phyloP scores from a whole-genome alignment of 345 rosid species.

The Sonneratia caseolaris region DNA sequence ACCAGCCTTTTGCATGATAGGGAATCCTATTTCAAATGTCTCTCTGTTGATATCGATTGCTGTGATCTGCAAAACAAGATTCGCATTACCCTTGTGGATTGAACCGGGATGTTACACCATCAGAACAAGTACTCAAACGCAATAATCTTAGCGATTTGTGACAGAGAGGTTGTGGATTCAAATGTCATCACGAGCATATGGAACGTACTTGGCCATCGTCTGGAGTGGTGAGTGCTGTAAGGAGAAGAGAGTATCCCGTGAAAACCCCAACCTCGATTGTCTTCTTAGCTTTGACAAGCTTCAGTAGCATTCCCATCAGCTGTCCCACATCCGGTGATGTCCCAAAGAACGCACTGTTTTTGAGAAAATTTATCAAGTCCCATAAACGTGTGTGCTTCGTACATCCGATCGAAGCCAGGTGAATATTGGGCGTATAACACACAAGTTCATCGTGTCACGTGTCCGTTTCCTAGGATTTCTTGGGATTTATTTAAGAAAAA shows the following conservation, averaged over 20 bases:
- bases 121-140: too few species aligned
- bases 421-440: too few species aligned
- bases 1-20: conserved; percentile 27
- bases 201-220: conserved; percentile 46
- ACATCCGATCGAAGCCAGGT: too few species aligned
- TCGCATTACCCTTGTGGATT: too few species aligned
- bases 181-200: too few species aligned
- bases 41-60: conserved; percentile 26
- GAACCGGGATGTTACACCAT: too few species aligned
- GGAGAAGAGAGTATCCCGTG: conserved; percentile 85
- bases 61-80: conserved; percentile 1
- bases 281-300: conserved; percentile 43
- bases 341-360: conserved; percentile 18
- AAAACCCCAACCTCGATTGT: conserved; percentile 68
- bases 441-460: too few species aligned
- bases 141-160: too few species aligned
- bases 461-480: too few species aligned
- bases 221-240: conserved; percentile 66
- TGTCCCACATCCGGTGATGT: conserved; percentile 77
- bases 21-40: conserved; percentile 29
- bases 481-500: not conserved
- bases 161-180: too few species aligned
- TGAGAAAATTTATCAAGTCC: too few species aligned
- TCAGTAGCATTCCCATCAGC: conserved; percentile 44
- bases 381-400: too few species aligned